These are phyloP conservation scores for Dillenia suffruticosa DNA, from an alignment of 164 flowering plant species.

Conservation along the genomic window DNA sequence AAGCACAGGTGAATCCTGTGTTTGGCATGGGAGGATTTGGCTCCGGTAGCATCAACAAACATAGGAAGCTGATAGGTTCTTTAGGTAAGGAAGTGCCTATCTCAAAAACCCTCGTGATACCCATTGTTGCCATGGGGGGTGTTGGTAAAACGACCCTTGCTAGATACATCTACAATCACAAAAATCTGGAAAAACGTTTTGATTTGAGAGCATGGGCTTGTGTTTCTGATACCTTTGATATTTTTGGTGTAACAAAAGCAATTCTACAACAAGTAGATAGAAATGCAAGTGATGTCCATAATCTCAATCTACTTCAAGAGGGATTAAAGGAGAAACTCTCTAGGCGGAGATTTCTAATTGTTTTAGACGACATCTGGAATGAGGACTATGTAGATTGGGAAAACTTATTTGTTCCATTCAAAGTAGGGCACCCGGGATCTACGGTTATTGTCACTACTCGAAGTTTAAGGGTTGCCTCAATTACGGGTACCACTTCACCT, in stretches of 20 bases:
- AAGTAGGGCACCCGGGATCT: neutral
- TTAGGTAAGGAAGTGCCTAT: no score
- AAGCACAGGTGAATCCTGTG: no score
- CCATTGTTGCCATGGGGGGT: neutral
- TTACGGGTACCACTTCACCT: neutral
- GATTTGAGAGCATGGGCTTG: neutral
- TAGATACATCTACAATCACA: neutral
- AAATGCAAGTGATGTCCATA: neutral
- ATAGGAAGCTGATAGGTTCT: no score
- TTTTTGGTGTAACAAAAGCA: neutral
- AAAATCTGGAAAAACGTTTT: neutral
- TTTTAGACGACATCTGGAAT: constrained; percentile 2
- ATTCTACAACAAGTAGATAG: neutral
- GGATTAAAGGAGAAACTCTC: neutral
- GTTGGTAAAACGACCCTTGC: constrained; percentile 2
- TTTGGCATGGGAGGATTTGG: no score
- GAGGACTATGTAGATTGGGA: neutral
- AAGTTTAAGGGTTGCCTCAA: neutral
- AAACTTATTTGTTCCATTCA: neutral
- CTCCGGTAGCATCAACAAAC: no score
- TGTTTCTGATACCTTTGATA: neutral
- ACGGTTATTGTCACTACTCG: neutral
- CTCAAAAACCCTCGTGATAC: neutral
- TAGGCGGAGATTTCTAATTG: neutral
- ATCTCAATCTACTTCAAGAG: neutral